Conservation (phyloP, 306 rosid genomes). For the Aeschynomene evenia region DNA sequence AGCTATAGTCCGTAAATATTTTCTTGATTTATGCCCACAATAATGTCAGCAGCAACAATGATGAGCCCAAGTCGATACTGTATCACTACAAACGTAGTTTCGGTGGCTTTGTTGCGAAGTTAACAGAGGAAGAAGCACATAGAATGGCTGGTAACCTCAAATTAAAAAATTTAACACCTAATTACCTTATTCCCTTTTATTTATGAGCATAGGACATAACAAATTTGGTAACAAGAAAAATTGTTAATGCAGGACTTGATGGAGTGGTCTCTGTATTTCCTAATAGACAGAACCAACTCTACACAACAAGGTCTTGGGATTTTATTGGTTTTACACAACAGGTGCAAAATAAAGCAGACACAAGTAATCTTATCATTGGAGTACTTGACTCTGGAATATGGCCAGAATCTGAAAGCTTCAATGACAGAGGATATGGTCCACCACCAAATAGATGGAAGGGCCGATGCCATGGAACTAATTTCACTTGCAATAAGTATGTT, state of each 20-base stretch:
- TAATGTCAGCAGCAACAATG: conserved; percentile 23
- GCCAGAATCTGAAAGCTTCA: conserved; percentile 55
- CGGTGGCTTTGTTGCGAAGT: conserved; percentile 41
- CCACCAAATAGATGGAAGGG: conserved; percentile 72
- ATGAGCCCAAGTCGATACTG: conserved; percentile 27
- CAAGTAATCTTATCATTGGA: conserved; percentile 45
- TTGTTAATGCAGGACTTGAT: conserved; percentile 32
- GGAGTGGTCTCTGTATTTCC: conserved; percentile 59
- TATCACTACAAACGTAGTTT: conserved; percentile 47
- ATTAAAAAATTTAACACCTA: no score
- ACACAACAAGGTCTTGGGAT: conserved; percentile 63
- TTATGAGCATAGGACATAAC: no score
- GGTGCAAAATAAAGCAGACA: conserved; percentile 9
- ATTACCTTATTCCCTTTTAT: no score
- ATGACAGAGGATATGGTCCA: conserved; percentile 42
- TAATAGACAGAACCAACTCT: conserved; percentile 27
- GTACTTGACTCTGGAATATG: conserved; percentile 50
- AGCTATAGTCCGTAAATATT: no score
- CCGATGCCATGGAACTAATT: conserved; percentile 33
- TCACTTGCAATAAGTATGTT: conserved; percentile 55
- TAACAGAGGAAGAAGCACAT: conserved; percentile 40
- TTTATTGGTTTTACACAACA: conserved; percentile 47
- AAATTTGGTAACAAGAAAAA: neutral
- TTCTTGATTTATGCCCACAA: no score
- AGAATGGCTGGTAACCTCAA: conserved; percentile 44